A percentile compares a stretch with the other conserved stretches of the same genome.
Evolutionary conservation across 345 rosid genomes (phyloP).

Genomic region (Eucalyptus pauciflora): DNA sequence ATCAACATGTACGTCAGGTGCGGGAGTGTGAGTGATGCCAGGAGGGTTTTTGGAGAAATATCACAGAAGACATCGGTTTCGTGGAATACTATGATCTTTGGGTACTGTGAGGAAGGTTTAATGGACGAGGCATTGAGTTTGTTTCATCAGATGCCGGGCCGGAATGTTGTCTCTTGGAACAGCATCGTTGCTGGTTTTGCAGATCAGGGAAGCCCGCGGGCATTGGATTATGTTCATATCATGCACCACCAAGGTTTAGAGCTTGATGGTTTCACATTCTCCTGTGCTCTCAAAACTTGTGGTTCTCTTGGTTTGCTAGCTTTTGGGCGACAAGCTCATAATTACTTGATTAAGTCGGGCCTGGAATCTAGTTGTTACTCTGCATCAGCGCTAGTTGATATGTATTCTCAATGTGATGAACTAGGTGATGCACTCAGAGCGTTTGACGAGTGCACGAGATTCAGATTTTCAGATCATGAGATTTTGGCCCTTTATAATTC

Average conservation of each 20-base stretch:
- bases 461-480: not conserved
- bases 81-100: constrained; percentile 68
- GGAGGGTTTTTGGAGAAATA: constrained; percentile 25
- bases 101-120: constrained; percentile 50
- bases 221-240: constrained; percentile 31
- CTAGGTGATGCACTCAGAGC: constrained; percentile 25
- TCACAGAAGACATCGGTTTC: constrained; percentile 27
- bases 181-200: constrained; percentile 59
- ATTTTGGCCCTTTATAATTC: constrained; percentile 48
- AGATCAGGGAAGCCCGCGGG: constrained; percentile 27
- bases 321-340: constrained; percentile 48
- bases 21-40: constrained; percentile 42
- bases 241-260: constrained; percentile 52
- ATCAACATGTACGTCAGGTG: constrained; percentile 72
- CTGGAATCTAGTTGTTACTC: constrained; percentile 34
- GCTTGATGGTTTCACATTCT: constrained; percentile 58
- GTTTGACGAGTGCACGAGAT: constrained; percentile 7
- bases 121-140: constrained; percentile 43
- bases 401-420: constrained; percentile 50
- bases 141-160: constrained; percentile 37
- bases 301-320: constrained; percentile 22
- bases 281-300: constrained; percentile 53
- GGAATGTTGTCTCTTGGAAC: constrained; percentile 57
- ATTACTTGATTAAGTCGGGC: constrained; percentile 44
- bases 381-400: constrained; percentile 51